phyloP scores from a whole-genome alignment of 345 rosid species.

The Erysimum cheiranthoides region DNA sequence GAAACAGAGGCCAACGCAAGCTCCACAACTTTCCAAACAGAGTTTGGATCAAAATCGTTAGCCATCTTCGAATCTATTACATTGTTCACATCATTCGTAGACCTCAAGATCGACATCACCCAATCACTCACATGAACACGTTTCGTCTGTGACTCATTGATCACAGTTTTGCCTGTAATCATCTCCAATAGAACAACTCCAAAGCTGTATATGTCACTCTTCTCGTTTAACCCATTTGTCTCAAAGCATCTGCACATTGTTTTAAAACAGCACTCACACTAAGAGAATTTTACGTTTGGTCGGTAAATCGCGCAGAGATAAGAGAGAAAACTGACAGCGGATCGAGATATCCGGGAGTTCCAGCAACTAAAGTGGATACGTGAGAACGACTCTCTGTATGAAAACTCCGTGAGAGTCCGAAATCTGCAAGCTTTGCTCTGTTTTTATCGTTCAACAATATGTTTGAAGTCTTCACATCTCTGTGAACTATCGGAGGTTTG shows the following conservation, averaged over 20 bases:
- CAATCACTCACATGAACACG: slow-evolving; percentile 49
- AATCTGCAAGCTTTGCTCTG: slow-evolving; percentile 52
- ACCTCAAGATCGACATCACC: slow-evolving; percentile 42
- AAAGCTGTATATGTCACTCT: slow-evolving; percentile 51
- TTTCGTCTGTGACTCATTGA: slow-evolving; percentile 19
- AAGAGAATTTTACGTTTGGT: not conserved
- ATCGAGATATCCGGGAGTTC: slow-evolving; percentile 47
- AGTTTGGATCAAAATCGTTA: slow-evolving; percentile 28
- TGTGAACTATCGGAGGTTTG: slow-evolving; percentile 45
- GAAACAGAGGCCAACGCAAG: slow-evolving; percentile 40
- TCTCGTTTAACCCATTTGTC: slow-evolving; percentile 37
- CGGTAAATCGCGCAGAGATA: not conserved
- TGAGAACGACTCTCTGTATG: slow-evolving; percentile 40
- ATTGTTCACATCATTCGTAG: slow-evolving; percentile 49
- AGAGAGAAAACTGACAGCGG: slow-evolving; percentile 33
- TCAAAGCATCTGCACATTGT: slow-evolving; percentile 33
- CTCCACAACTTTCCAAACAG: slow-evolving; percentile 48
- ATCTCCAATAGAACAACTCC: slow-evolving; percentile 46
- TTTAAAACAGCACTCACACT: not conserved
- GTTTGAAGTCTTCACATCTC: slow-evolving; percentile 50
- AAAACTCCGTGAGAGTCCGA: slow-evolving; percentile 44
- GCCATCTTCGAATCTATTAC: slow-evolving; percentile 31
- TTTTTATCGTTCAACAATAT: slow-evolving; percentile 45
- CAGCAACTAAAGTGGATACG: slow-evolving; percentile 36
- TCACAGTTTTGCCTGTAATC: slow-evolving; percentile 32